A percentile compares a stretch with the other conserved stretches of the same genome.
phyloP scores from a whole-genome alignment of 2,329 filamentous ascomycete genomes.

The Beauveria medogensis region DNA sequence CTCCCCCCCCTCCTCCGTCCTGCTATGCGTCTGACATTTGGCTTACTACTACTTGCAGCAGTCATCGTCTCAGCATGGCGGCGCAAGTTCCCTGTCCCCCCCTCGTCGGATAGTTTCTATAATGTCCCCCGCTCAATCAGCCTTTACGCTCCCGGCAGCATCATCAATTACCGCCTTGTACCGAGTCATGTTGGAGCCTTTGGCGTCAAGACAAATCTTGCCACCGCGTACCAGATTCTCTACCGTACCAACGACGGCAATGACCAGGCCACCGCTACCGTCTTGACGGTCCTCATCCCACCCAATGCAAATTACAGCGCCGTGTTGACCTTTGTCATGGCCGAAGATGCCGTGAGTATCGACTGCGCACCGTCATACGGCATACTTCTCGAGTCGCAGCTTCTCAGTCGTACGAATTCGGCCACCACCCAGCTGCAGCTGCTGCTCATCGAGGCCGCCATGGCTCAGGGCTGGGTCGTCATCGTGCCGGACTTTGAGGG shows the following conservation, averaged over 20 bases:
- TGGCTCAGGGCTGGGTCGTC: neutral
- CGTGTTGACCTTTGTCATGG: constrained; percentile 30
- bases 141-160: too few relatives aligned
- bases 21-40: too few relatives aligned
- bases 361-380: constrained; percentile 16
- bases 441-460: neutral
- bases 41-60: too few relatives aligned
- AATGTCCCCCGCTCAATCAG: too few relatives aligned
- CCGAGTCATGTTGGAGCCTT: too few relatives aligned
- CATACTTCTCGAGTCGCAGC: neutral
- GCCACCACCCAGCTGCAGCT: constrained; percentile 12
- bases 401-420: constrained; percentile 27
- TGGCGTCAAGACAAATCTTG: neutral
- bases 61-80: too few relatives aligned
- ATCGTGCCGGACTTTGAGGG: constrained; percentile 13
- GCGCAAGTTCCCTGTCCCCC: too few relatives aligned
- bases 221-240: constrained; percentile 21
- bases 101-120: too few relatives aligned
- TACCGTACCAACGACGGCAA: constrained; percentile 26
- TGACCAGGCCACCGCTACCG: constrained; percentile 21
- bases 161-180: too few relatives aligned
- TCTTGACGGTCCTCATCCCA: constrained; percentile 26
- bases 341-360: constrained; percentile 27
- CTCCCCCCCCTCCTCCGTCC: too few relatives aligned
- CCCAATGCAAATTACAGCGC: constrained; percentile 13